These are phyloP conservation scores for Kluyveromyces nonfermentans DNA, from an alignment of 805 yeast species.

Conservation along the genomic window DNA sequence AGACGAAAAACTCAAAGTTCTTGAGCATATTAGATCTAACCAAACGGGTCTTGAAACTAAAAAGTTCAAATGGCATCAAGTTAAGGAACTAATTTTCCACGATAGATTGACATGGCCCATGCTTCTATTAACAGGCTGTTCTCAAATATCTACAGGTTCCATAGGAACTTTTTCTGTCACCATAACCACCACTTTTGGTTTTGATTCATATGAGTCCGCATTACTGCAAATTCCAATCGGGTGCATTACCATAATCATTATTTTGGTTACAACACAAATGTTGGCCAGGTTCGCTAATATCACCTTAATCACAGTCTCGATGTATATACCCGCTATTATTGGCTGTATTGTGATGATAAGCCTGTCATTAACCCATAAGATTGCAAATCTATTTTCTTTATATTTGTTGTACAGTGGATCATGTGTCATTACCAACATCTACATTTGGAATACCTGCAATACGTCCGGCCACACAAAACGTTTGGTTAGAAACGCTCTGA, in stretches of 20 bases:
- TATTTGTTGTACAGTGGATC: slow-evolving; percentile 48
- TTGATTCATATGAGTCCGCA: slow-evolving; percentile 36
- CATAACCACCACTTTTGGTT: slow-evolving; percentile 44
- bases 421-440: slow-evolving; percentile 46
- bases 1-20: slow-evolving; percentile 36
- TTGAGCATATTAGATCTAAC: slow-evolving; percentile 38
- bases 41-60: slow-evolving; percentile 46
- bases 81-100: slow-evolving; percentile 36
- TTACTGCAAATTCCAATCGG: slow-evolving; percentile 52
- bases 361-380: slow-evolving; percentile 26
- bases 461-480: slow-evolving; percentile 56
- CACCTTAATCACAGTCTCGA: slow-evolving; percentile 30
- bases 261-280: slow-evolving; percentile 32
- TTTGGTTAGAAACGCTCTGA: slow-evolving; percentile 42
- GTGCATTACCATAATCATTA: slow-evolving; percentile 35
- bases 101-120: slow-evolving; percentile 45
- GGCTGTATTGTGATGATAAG: slow-evolving; percentile 39
- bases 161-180: slow-evolving; percentile 45
- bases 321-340: slow-evolving; percentile 41
- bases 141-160: slow-evolving; percentile 43
- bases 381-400: slow-evolving; percentile 41
- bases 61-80: slow-evolving; percentile 36
- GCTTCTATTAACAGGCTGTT: slow-evolving; percentile 36
- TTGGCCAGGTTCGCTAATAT: slow-evolving; percentile 30
- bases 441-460: slow-evolving; percentile 53